Percentiles rank a stretch among this genome's conserved stretches.
phyloP scores from a whole-genome alignment of 345 rosid species.

The Dipteronia dyeriana region DNA sequence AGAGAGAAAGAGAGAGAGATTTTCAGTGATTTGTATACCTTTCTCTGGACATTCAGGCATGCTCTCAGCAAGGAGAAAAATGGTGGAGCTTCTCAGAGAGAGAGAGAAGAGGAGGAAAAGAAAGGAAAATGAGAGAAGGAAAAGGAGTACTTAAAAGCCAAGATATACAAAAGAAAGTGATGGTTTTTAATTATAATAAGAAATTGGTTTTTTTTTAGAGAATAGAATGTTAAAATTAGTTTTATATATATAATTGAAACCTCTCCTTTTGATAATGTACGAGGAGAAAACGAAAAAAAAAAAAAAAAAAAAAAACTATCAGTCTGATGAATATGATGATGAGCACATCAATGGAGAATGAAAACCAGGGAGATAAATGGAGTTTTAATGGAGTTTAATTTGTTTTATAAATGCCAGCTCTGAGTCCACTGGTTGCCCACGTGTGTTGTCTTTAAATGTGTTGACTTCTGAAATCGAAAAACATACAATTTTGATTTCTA shows the following conservation, averaged over 20 bases:
- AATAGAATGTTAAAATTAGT: constrained; percentile 8
- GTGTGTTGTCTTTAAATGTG: constrained; percentile 45
- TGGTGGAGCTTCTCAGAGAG: constrained; percentile 10
- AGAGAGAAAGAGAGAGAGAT: constrained; percentile 20
- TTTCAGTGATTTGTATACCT: constrained; percentile 49
- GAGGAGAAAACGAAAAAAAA: constrained; percentile 12
- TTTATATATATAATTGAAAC: neutral
- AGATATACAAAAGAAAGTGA: constrained; percentile 39
- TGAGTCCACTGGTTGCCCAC: constrained; percentile 52
- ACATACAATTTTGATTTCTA: neutral
- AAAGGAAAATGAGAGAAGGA: constrained; percentile 33
- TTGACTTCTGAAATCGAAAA: constrained; percentile 38
- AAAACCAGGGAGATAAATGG: neutral
- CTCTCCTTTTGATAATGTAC: constrained; percentile 17
- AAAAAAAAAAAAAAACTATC: constrained; percentile 2
- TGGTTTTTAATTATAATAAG: constrained; percentile 17
- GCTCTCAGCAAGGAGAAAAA: constrained; percentile 43
- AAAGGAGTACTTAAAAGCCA: constrained; percentile 77
- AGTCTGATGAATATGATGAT: neutral
- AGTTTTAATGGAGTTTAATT: neutral
- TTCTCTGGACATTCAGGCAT: constrained; percentile 99
- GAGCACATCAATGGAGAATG: constrained; percentile 19
- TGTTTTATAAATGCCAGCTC: constrained; percentile 36
- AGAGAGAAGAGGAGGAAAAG: constrained; percentile 31
- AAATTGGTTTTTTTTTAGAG: too few relatives aligned